These are phyloP conservation scores for Metarhizium rileyi DNA, from an alignment of 2,329 filamentous ascomycete species.

Conservation along the genomic window DNA sequence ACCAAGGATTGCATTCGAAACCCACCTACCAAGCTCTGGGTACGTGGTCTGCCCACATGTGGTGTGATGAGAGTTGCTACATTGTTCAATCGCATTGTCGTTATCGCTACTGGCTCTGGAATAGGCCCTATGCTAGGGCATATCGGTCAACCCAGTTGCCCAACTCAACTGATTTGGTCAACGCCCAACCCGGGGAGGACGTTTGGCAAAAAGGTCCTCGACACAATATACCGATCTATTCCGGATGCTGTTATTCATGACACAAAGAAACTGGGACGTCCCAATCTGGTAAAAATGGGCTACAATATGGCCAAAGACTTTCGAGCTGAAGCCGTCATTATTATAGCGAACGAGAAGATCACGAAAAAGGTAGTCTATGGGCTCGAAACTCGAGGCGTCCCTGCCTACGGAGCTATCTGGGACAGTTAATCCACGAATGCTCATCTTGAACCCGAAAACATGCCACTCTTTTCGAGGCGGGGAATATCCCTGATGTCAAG, in stretches of 20 bases:
- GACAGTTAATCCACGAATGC: conserved; percentile 35
- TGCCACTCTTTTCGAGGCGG: too few species aligned
- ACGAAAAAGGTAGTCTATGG: conserved; percentile 61
- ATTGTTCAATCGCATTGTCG: conserved; percentile 54
- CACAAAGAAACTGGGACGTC: conserved; percentile 47
- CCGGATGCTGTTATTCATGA: conserved; percentile 58
- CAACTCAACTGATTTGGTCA: conserved; percentile 59
- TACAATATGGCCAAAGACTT: conserved; percentile 47
- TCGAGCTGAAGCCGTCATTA: conserved; percentile 58
- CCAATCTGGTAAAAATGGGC: conserved; percentile 42
- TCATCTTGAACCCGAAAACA: background rate
- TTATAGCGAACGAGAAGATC: conserved; percentile 60
- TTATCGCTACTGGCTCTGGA: conserved; percentile 64
- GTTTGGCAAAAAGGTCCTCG: conserved; percentile 49
- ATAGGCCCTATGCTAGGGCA: conserved; percentile 59
- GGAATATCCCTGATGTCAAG: background rate
- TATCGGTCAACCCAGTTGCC: conserved; percentile 39
- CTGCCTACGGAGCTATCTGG: conserved; percentile 66
- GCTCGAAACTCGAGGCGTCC: conserved; percentile 54
- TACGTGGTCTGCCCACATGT: conserved; percentile 55
- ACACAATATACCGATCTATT: conserved; percentile 47
- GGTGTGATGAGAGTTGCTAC: conserved; percentile 59
- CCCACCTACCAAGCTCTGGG: conserved; percentile 54
- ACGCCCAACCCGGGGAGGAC: conserved; percentile 51
- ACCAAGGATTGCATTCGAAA: conserved; percentile 52